These are phyloP conservation scores for Coelastrella sp. DNA, from an alignment of 139 green algal species.

Conservation along the genomic window DNA sequence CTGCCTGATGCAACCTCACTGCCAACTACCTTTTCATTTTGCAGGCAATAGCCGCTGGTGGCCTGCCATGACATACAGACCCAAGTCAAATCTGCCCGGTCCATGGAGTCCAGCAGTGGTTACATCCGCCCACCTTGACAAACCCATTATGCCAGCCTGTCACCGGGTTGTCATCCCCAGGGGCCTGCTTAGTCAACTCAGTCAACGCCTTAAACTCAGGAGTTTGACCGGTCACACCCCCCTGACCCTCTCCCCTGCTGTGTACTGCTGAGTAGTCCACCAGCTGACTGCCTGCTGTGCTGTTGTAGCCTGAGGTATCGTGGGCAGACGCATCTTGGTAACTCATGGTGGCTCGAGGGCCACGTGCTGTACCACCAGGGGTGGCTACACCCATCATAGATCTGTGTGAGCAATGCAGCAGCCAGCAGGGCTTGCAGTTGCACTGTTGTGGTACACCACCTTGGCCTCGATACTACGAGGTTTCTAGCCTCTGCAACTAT, in stretches of 20 bases:
- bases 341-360: background rate
- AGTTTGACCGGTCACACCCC: background rate
- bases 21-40: background rate
- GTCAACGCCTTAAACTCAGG: constrained; percentile 20
- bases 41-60: background rate
- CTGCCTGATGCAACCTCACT: no score
- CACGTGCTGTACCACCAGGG: background rate
- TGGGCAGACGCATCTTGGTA: background rate
- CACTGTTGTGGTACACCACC: no score
- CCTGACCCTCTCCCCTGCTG: background rate
- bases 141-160: constrained; percentile 37
- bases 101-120: background rate
- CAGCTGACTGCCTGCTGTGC: background rate
- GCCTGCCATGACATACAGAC: background rate
- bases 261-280: constrained; percentile 1
- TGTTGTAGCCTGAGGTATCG: background rate
- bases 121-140: constrained; percentile 9
- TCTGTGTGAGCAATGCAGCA: background rate
- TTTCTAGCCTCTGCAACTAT: no score
- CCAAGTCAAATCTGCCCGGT: background rate
- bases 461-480: no score
- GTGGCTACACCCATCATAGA: background rate
- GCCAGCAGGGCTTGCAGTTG: background rate
- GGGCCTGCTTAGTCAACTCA: constrained; percentile 1
- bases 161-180: constrained; percentile 31